Percentiles rank a stretch among this genome's conserved stretches.
phyloP scores from a whole-genome alignment of 179 eudicot genomes.

The Pouteria campechiana region DNA sequence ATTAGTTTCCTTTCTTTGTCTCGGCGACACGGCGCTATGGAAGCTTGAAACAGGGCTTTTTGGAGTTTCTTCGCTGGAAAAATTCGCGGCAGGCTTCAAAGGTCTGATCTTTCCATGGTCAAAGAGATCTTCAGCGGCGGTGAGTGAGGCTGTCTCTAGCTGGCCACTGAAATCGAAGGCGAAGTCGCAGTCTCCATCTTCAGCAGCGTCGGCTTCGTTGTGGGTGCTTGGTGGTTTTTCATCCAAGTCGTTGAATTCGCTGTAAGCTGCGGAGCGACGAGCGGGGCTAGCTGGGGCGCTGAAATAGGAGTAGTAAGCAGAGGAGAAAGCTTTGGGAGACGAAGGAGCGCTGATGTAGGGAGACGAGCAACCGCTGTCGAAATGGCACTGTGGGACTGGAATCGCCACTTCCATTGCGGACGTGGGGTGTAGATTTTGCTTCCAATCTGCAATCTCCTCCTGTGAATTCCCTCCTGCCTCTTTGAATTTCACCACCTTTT shows the following conservation, averaged over 20 bases:
- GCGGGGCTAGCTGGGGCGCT: slow-evolving; percentile 11
- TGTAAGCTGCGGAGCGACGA: not conserved
- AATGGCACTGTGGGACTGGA: slow-evolving; percentile 7
- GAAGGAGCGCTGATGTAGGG: not conserved
- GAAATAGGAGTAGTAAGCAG: slow-evolving; percentile 6
- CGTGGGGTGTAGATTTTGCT: too few relatives aligned
- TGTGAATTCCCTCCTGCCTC: too few relatives aligned
- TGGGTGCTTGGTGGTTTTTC: slow-evolving; percentile 4
- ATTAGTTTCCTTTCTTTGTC: slow-evolving; percentile 8
- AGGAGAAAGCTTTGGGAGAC: slow-evolving; percentile 1
- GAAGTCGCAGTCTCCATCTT: slow-evolving; percentile 14
- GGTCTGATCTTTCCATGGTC: slow-evolving; percentile 24
- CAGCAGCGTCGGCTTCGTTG: not conserved
- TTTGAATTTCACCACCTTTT: too few relatives aligned
- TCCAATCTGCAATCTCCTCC: too few relatives aligned
- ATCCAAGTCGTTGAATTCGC: slow-evolving; percentile 5
- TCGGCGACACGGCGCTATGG: slow-evolving; percentile 18
- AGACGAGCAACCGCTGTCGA: slow-evolving; percentile 5
- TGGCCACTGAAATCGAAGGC: slow-evolving; percentile 14
- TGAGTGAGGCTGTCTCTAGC: slow-evolving; percentile 1
- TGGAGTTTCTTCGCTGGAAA: too few relatives aligned
- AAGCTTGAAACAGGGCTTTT: too few relatives aligned
- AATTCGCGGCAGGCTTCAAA: slow-evolving; percentile 4
- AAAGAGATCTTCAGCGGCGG: slow-evolving; percentile 23
- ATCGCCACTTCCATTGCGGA: slow-evolving; percentile 17